These are phyloP conservation scores for Oryza glumipatula DNA, from an alignment of 176 grass and related monocot genomes.

Conservation along the genomic window DNA sequence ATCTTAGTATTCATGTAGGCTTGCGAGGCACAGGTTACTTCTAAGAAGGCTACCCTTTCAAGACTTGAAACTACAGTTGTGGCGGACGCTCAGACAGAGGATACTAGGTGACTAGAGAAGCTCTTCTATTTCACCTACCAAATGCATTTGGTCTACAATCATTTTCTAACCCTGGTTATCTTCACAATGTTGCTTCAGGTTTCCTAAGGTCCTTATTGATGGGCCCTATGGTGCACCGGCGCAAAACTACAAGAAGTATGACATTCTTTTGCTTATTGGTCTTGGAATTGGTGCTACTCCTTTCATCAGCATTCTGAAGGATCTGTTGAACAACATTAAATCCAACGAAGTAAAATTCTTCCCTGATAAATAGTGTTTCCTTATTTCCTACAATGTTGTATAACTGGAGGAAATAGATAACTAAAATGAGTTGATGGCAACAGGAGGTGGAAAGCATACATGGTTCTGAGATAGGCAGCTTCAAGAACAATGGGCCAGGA, in stretches of 20 bases:
- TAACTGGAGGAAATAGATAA: slow-evolving; percentile 30
- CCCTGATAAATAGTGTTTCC: slow-evolving; percentile 24
- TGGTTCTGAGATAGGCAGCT: slow-evolving; percentile 61
- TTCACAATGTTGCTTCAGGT: slow-evolving; percentile 46
- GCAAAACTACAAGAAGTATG: slow-evolving; percentile 99
- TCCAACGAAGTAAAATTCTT: slow-evolving; percentile 67
- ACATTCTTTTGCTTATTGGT: slow-evolving; percentile 94
- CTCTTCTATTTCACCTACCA: slow-evolving; percentile 11
- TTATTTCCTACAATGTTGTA: slow-evolving; percentile 13
- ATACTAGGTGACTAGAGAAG: slow-evolving; percentile 62
- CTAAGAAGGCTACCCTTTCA: slow-evolving; percentile 88
- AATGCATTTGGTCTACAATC: slow-evolving; percentile 7
- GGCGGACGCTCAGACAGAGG: slow-evolving; percentile 69
- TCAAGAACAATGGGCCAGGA: slow-evolving; percentile 75
- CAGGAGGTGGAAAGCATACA: slow-evolving; percentile 66
- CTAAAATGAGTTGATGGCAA: slow-evolving; percentile 41
- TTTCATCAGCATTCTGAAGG: slow-evolving; percentile 98
- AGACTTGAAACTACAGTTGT: slow-evolving; percentile 97
- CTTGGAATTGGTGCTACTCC: slow-evolving; percentile 97
- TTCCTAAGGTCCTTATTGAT: slow-evolving; percentile 88
- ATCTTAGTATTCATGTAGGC: slow-evolving; percentile 51
- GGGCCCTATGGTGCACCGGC: slow-evolving; percentile 94
- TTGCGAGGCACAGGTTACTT: slow-evolving; percentile 80
- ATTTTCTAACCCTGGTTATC: slow-evolving; percentile 20
- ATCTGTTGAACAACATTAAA: slow-evolving; percentile 85